These are phyloP conservation scores for Delonix regia DNA, from an alignment of 306 rosid species.

Conservation along the genomic window DNA sequence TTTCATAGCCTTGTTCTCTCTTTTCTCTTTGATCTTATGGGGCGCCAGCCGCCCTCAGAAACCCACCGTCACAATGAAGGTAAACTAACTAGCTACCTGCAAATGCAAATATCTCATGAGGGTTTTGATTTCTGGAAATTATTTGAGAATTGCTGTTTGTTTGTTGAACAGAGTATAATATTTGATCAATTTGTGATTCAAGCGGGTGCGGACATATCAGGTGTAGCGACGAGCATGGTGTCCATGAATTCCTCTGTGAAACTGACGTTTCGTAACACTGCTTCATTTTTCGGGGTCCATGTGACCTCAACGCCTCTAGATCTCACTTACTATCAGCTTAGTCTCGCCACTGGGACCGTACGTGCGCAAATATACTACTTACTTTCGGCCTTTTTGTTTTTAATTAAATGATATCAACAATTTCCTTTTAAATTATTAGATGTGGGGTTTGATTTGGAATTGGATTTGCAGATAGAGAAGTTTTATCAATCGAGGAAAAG, in stretches of 20 bases:
- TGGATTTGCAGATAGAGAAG: constrained; percentile 48
- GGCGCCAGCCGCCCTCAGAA: constrained; percentile 84
- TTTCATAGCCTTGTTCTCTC: constrained; percentile 56
- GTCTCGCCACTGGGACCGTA: constrained; percentile 76
- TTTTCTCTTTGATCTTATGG: constrained; percentile 84
- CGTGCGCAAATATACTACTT: too few species aligned
- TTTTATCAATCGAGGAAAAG: constrained; percentile 82
- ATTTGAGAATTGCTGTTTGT: background rate
- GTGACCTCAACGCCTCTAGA: constrained; percentile 69
- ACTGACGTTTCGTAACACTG: constrained; percentile 75
- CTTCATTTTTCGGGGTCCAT: constrained; percentile 85
- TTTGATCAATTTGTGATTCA: constrained; percentile 81
- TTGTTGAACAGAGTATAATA: constrained; percentile 59
- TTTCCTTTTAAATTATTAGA: background rate
- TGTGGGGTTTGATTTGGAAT: background rate
- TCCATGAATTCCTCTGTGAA: constrained; percentile 82
- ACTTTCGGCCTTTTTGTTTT: background rate
- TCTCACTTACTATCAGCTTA: constrained; percentile 72
- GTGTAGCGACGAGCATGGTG: constrained; percentile 81
- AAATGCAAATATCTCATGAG: too few species aligned
- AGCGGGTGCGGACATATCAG: constrained; percentile 86
- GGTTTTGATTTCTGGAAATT: background rate
- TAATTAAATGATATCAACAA: too few species aligned
- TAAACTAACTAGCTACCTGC: background rate
- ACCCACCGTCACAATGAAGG: constrained; percentile 73